Conservation (phyloP, 2,329 filamentous ascomycete species). For the Trichoderma sp. region DNA sequence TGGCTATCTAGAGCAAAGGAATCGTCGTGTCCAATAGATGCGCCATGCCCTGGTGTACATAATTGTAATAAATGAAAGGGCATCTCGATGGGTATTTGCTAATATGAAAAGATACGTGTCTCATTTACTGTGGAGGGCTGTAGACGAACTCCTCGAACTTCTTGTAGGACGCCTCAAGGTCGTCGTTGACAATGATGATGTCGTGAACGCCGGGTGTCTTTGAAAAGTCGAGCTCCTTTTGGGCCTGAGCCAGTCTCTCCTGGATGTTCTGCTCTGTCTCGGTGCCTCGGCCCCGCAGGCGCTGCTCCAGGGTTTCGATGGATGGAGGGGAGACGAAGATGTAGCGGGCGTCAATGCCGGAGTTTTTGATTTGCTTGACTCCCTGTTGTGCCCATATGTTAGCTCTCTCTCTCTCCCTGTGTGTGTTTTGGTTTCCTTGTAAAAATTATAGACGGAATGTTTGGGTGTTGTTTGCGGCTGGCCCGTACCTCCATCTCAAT, state of each 20-base stretch:
- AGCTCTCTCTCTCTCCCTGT: not conserved
- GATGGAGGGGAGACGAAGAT: constrained; percentile 82
- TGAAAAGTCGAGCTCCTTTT: constrained; percentile 70
- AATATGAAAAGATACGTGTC: not conserved
- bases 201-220: constrained; percentile 57
- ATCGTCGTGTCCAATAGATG: not conserved
- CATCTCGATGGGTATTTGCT: not conserved
- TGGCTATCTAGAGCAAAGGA: not conserved
- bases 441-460: not conserved
- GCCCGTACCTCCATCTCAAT: constrained; percentile 87
- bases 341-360: constrained; percentile 71
- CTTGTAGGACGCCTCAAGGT: constrained; percentile 51
- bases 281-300: constrained; percentile 73
- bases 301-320: constrained; percentile 67
- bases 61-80: not conserved
- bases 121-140: constrained; percentile 24
- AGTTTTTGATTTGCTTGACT: constrained; percentile 87
- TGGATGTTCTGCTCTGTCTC: constrained; percentile 70
- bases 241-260: constrained; percentile 68
- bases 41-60: not conserved
- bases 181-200: constrained; percentile 40
- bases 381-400: constrained; percentile 43
- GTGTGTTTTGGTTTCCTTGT: not conserved
- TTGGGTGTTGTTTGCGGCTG: not conserved
- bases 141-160: constrained; percentile 53